phyloP scores from a whole-genome alignment of 352 stramenopile genomes.

The Phytophthora foliorum region DNA sequence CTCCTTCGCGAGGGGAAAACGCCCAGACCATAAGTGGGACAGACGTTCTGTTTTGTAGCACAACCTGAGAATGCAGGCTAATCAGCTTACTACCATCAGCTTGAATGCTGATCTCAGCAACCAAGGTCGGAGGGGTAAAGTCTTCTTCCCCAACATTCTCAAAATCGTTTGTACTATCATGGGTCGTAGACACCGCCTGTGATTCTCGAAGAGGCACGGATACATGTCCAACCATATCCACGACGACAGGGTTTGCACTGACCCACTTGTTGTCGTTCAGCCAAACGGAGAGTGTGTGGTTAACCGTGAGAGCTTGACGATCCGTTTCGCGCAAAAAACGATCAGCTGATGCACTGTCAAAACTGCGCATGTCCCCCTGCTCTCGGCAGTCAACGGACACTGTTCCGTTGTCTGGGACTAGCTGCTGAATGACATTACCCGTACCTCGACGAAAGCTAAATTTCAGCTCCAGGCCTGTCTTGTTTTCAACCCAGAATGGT shows the following conservation, averaged over 20 bases:
- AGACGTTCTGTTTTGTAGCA: slow-evolving; percentile 88
- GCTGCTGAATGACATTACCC: slow-evolving; percentile 83
- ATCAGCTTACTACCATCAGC: slow-evolving; percentile 91
- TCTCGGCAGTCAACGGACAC: slow-evolving; percentile 89
- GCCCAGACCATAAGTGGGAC: slow-evolving; percentile 91
- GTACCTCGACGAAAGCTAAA: slow-evolving; percentile 89
- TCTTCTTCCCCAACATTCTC: slow-evolving; percentile 62
- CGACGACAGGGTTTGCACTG: slow-evolving; percentile 86
- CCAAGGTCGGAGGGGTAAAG: slow-evolving; percentile 72
- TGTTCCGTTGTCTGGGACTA: slow-evolving; percentile 68
- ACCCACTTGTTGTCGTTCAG: slow-evolving; percentile 90
- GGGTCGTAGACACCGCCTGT: slow-evolving; percentile 8
- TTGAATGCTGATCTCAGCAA: slow-evolving; percentile 90
- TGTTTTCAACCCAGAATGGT: slow-evolving; percentile 93
- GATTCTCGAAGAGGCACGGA: slow-evolving; percentile 81
- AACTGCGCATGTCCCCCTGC: slow-evolving; percentile 89
- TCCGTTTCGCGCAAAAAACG: slow-evolving; percentile 79
- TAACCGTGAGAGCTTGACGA: slow-evolving; percentile 80
- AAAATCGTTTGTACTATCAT: slow-evolving; percentile 42
- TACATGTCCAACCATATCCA: slow-evolving; percentile 90
- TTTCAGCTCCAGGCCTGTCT: slow-evolving; percentile 82
- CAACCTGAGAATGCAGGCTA: slow-evolving; percentile 88
- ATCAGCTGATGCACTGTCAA: slow-evolving; percentile 85
- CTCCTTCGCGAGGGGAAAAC: slow-evolving; percentile 85
- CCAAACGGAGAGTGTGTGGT: slow-evolving; percentile 90